Percentiles rank a stretch among this genome's conserved stretches.
phyloP scores from a whole-genome alignment of 2,329 filamentous ascomycete species.

The Colletotrichum sidae region DNA sequence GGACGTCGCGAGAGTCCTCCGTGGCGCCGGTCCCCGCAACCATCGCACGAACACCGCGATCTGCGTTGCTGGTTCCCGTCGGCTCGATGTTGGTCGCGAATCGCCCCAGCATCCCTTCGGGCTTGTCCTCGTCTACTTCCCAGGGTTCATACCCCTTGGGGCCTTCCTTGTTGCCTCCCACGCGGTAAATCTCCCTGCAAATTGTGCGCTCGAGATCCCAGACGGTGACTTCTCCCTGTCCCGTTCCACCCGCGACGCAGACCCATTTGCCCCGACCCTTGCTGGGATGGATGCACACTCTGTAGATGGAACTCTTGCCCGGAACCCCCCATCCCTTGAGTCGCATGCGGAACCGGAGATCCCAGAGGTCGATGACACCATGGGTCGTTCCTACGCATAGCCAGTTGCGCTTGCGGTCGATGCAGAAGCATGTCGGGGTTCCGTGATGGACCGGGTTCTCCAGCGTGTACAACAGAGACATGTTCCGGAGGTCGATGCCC shows the following conservation, averaged over 20 bases:
- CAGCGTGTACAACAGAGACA: slow-evolving; percentile 83
- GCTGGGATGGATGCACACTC: slow-evolving; percentile 81
- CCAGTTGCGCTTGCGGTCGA: slow-evolving; percentile 90
- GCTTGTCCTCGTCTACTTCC: slow-evolving; percentile 89
- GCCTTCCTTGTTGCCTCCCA: slow-evolving; percentile 68
- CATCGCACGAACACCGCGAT: slow-evolving; percentile 81
- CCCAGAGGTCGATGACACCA: slow-evolving; percentile 94
- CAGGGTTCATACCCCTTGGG: slow-evolving; percentile 82
- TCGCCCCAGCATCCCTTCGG: slow-evolving; percentile 86
- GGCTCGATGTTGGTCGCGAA: slow-evolving; percentile 82
- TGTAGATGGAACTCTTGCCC: slow-evolving; percentile 82
- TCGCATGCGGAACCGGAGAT: slow-evolving; percentile 91
- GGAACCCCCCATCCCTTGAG: slow-evolving; percentile 90
- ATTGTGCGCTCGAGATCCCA: slow-evolving; percentile 95
- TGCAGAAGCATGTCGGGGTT: slow-evolving; percentile 88
- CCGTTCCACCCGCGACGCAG: slow-evolving; percentile 88
- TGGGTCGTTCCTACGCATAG: slow-evolving; percentile 91
- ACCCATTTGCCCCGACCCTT: slow-evolving; percentile 86
- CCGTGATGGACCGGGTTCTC: slow-evolving; percentile 93
- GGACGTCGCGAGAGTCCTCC: slow-evolving; percentile 77
- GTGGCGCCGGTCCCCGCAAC: slow-evolving; percentile 76
- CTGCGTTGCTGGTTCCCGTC: slow-evolving; percentile 63
- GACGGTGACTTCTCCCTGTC: slow-evolving; percentile 88
- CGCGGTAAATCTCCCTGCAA: slow-evolving; percentile 90
- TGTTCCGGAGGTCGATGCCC: slow-evolving; percentile 87